A percentile compares a stretch with the other conserved stretches of the same genome.
phyloP scores from a whole-genome alignment of 2,329 filamentous ascomycete genomes.

The Stemphylium beticola region DNA sequence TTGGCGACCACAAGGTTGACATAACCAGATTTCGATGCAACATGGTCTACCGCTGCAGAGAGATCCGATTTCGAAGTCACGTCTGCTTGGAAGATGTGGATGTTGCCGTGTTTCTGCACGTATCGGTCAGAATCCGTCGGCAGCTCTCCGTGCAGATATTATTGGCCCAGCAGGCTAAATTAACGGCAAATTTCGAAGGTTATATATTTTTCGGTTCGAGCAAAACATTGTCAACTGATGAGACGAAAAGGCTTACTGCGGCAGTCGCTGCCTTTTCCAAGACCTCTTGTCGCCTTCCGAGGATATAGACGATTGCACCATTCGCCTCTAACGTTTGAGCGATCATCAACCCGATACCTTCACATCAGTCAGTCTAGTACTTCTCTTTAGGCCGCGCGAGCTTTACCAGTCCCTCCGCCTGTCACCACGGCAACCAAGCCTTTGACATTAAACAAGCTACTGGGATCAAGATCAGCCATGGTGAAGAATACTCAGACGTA shows the following conservation, averaged over 20 bases:
- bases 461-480: conserved; percentile 11
- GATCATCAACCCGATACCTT: conserved; percentile 34
- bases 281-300: conserved; percentile 28
- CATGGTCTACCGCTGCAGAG: conserved; percentile 15
- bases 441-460: conserved; percentile 20
- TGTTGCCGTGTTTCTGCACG: conserved; percentile 7
- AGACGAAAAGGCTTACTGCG: background rate
- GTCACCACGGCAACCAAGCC: conserved; percentile 26
- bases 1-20: conserved; percentile 35
- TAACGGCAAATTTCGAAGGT: background rate
- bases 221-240: background rate
- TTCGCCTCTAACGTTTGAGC: conserved; percentile 28
- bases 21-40: conserved; percentile 21
- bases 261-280: conserved; percentile 18
- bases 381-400: background rate
- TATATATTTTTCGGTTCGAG: too few species aligned
- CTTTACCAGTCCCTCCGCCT: conserved; percentile 24
- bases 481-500: background rate
- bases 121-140: background rate
- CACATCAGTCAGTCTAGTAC: background rate
- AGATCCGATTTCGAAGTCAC: conserved; percentile 28
- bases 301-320: conserved; percentile 32
- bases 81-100: conserved; percentile 24
- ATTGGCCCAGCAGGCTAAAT: background rate
- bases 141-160: too few species aligned